These are phyloP conservation scores for Pythium dissimile DNA, from an alignment of 352 stramenopile species.

Conservation along the genomic window DNA sequence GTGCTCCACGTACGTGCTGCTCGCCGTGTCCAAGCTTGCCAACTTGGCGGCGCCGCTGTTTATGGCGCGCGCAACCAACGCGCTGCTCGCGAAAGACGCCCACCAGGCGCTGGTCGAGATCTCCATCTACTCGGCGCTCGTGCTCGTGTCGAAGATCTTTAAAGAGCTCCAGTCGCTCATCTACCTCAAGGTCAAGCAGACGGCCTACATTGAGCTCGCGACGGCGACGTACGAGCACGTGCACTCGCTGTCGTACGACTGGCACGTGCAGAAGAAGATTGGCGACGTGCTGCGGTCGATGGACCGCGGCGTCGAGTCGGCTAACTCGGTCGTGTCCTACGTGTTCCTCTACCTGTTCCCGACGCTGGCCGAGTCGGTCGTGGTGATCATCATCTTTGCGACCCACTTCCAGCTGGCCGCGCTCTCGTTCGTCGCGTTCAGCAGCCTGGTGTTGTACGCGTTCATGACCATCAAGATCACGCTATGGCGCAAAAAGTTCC, in stretches of 20 bases:
- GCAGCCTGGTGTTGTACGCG: conserved; percentile 95
- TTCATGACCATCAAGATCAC: conserved; percentile 96
- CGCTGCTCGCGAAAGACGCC: conserved; percentile 71
- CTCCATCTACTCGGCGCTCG: conserved; percentile 75
- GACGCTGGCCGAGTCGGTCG: conserved; percentile 93
- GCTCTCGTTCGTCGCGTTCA: conserved; percentile 92
- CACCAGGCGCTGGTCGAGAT: conserved; percentile 50
- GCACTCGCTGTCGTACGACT: conserved; percentile 95
- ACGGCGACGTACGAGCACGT: conserved; percentile 96
- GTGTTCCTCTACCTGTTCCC: conserved; percentile 96
- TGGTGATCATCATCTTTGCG: conserved; percentile 91
- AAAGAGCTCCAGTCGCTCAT: conserved; percentile 96
- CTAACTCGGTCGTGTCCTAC: conserved; percentile 96
- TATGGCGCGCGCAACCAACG: conserved; percentile 92
- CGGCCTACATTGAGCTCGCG: conserved; percentile 96
- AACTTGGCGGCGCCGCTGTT: conserved; percentile 92
- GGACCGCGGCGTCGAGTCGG: conserved; percentile 90
- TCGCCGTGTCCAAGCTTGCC: conserved; percentile 90
- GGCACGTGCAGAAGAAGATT: conserved; percentile 97
- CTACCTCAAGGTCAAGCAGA: conserved; percentile 96
- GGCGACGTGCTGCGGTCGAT: conserved; percentile 95
- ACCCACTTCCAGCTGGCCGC: conserved; percentile 92
- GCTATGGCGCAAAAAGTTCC: conserved; percentile 97
- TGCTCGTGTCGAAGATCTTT: conserved; percentile 87
- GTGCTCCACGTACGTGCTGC: conserved; percentile 91